A percentile compares a stretch with the other conserved stretches of the same genome.
These are phyloP conservation scores for Pythium graminicola DNA, from an alignment of 352 stramenopile genomes.

Conservation along the genomic window DNA sequence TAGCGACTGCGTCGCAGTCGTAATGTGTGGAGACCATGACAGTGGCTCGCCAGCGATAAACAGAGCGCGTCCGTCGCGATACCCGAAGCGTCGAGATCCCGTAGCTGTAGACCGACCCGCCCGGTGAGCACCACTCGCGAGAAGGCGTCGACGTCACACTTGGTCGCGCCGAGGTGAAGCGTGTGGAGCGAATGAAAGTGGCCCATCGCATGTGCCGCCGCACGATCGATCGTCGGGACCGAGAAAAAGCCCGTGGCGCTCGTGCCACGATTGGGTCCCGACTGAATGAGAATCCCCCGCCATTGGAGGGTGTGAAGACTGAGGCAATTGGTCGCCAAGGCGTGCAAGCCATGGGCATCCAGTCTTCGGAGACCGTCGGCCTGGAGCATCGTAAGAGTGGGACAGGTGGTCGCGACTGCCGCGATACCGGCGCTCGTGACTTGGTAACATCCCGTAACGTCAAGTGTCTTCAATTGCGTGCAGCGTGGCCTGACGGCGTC, in stretches of 20 bases:
- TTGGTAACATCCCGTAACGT: conserved; percentile 62
- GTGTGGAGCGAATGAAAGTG: conserved; percentile 26
- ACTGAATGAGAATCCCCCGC: conserved; percentile 55
- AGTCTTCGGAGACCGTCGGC: conserved; percentile 57
- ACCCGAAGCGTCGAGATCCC: conserved; percentile 49
- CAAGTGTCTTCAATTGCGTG: conserved; percentile 34
- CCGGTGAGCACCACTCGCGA: conserved; percentile 15
- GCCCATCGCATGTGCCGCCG: conserved; percentile 25
- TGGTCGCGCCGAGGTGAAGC: conserved; percentile 47
- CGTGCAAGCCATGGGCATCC: conserved; percentile 21
- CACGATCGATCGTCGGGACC: conserved; percentile 37
- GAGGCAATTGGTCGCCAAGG: conserved; percentile 30
- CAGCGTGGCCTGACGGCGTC: conserved; percentile 29
- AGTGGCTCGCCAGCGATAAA: conserved; percentile 31
- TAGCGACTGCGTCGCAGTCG: conserved; percentile 69
- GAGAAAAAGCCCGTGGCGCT: conserved; percentile 50
- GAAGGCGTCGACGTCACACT: conserved; percentile 47
- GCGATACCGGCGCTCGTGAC: conserved; percentile 45
- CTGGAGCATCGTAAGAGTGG: conserved; percentile 35
- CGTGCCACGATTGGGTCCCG: conserved; percentile 3
- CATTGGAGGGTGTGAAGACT: conserved; percentile 39
- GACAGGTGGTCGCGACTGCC: conserved; percentile 32
- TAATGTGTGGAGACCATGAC: conserved; percentile 30
- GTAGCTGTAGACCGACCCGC: conserved; percentile 24
- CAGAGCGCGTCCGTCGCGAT: conserved; percentile 63